Evolutionary conservation across 129 eudicot species (phyloP).

Genomic region (Chrysanthemum seticuspe): DNA sequence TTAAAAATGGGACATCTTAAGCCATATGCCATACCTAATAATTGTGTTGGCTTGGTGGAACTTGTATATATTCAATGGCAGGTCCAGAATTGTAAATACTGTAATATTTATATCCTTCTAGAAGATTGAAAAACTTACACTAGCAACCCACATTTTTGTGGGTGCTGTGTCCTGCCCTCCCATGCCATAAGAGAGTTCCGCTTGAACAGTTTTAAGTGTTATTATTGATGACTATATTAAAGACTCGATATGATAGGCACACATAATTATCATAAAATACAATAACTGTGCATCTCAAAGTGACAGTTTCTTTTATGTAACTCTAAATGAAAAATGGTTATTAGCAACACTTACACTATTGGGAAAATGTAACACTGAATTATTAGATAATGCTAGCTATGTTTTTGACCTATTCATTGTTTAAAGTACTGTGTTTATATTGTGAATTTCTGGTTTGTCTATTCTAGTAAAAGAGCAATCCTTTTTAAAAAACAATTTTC

Average conservation of each 20-base stretch:
- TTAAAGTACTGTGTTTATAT: conserved; percentile 3
- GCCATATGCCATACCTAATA: conserved; percentile 1
- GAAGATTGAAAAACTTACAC: too few species aligned
- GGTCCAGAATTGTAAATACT: too few species aligned
- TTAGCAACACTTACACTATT: not conserved
- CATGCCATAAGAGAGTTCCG: not conserved
- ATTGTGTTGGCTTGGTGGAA: not conserved
- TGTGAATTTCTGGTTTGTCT: not conserved
- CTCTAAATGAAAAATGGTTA: not conserved
- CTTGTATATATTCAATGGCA: too few species aligned
- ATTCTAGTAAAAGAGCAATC: not conserved
- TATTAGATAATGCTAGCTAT: not conserved
- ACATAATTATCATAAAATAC: not conserved
- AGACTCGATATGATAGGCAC: not conserved
- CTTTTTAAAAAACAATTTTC: not conserved
- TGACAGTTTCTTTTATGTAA: not conserved
- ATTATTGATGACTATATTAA: not conserved
- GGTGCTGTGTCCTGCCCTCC: not conserved
- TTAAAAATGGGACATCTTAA: not conserved
- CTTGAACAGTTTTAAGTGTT: not conserved
- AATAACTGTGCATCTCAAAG: not conserved
- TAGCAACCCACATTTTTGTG: too few species aligned
- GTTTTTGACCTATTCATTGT: conserved; percentile 8
- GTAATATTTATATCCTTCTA: too few species aligned
- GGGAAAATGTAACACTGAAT: not conserved